These are phyloP conservation scores for Macrophomina phaseolina DNA, from an alignment of 2,329 filamentous ascomycete species.

Conservation along the genomic window DNA sequence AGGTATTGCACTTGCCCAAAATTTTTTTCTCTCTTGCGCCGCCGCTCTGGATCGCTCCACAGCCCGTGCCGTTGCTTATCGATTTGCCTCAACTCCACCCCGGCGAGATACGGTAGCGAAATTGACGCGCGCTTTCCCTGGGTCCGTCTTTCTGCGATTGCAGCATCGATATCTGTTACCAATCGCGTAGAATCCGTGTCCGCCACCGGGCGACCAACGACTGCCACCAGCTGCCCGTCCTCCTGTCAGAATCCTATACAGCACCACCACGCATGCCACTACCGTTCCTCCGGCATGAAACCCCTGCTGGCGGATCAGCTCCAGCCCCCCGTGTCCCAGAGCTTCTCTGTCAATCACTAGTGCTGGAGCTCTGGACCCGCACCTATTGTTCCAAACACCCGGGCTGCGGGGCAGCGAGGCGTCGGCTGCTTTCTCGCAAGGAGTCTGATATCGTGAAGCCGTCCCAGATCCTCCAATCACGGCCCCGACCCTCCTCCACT, in stretches of 20 bases:
- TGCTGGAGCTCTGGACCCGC: background rate
- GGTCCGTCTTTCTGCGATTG: background rate
- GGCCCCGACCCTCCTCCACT: background rate
- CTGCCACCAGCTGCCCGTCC: background rate
- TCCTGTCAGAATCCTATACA: background rate
- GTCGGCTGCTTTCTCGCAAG: background rate
- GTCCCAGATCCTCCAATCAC: background rate
- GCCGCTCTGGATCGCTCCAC: conserved; percentile 2
- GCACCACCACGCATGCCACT: background rate
- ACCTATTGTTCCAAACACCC: background rate
- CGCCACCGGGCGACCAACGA: background rate
- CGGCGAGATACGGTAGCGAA: conserved; percentile 9
- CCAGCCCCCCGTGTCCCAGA: background rate
- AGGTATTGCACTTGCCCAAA: background rate
- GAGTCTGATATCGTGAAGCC: background rate
- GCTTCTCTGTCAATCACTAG: too few species aligned
- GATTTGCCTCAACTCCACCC: conserved; percentile 7
- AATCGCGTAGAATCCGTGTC: background rate
- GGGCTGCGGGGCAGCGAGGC: background rate
- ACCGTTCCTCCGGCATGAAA: background rate
- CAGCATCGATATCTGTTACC: conserved; percentile 7
- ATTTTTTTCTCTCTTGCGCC: background rate
- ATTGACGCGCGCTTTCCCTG: background rate
- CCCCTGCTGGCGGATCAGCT: background rate
- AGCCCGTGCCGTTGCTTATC: conserved; percentile 17